These are phyloP conservation scores for Sporothrix phasma DNA, from an alignment of 2,329 filamentous ascomycete genomes.

Conservation along the genomic window DNA sequence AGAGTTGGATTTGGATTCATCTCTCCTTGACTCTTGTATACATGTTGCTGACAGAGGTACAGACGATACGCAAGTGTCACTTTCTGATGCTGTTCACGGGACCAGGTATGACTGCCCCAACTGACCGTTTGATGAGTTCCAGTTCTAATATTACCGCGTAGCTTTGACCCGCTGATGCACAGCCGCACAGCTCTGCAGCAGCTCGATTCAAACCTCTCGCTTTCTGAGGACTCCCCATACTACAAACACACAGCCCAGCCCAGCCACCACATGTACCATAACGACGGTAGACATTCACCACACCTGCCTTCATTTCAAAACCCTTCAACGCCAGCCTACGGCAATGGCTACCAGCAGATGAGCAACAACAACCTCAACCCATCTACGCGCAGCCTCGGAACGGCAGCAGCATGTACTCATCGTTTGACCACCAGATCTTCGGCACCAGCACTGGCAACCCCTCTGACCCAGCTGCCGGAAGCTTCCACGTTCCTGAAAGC, in stretches of 20 bases:
- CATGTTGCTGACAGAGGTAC: background rate
- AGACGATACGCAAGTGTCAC: background rate
- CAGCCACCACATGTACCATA: constrained; percentile 13
- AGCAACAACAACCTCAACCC: background rate
- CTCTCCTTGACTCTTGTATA: background rate
- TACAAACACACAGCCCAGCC: constrained; percentile 10
- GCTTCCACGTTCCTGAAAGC: constrained; percentile 25
- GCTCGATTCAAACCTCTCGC: constrained; percentile 17
- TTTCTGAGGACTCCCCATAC: constrained; percentile 3
- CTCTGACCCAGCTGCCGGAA: constrained; percentile 16
- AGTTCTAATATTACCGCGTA: background rate
- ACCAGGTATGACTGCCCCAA: constrained; percentile 13
- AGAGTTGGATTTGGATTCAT: background rate
- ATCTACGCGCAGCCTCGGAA: constrained; percentile 13
- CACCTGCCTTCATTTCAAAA: constrained; percentile 12
- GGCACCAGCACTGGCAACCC: constrained; percentile 9
- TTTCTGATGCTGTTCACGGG: constrained; percentile 5
- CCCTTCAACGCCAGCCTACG: constrained; percentile 1
- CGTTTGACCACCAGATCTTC: constrained; percentile 21
- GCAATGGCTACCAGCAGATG: constrained; percentile 8
- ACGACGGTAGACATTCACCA: constrained; percentile 6
- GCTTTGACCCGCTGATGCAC: constrained; percentile 11
- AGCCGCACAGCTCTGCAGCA: constrained; percentile 16
- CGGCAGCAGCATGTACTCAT: constrained; percentile 19
- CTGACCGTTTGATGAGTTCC: background rate